A percentile compares a stretch with the other conserved stretches of the same genome.
Conservation (phyloP, 73 alveolate genomes). For the Blepharisma stoltei region DNA sequence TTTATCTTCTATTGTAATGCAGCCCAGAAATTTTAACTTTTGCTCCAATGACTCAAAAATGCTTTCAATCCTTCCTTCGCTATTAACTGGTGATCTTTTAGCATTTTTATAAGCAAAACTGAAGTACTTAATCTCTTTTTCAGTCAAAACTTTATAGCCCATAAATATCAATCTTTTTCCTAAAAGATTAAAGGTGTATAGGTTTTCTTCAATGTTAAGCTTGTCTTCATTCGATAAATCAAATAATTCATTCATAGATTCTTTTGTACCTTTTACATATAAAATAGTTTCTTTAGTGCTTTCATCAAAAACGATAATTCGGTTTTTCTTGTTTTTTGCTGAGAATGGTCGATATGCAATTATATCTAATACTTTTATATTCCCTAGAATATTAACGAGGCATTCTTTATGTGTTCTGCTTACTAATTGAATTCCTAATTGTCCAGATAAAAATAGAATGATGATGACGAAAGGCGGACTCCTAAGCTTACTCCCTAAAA, state of each 20-base stretch:
- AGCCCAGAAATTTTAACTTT: background rate
- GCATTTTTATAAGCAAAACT: background rate
- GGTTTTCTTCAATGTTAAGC: background rate
- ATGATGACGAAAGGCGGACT: no score
- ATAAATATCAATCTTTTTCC: background rate
- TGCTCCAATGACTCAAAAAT: background rate
- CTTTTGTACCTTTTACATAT: background rate
- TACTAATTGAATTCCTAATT: no score
- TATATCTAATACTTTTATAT: no score
- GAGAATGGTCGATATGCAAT: no score
- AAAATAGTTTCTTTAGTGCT: background rate
- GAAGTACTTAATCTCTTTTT: background rate
- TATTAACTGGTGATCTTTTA: background rate
- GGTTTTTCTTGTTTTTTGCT: no score
- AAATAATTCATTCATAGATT: background rate
- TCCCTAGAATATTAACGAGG: no score
- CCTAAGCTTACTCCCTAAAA: no score
- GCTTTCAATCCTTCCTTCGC: conserved; percentile 22
- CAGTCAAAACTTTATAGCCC: background rate
- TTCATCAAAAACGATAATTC: background rate
- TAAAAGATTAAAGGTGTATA: background rate
- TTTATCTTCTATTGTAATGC: background rate
- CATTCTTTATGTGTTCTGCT: no score
- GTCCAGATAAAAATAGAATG: no score
- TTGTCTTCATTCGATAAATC: background rate